Base-by-base conservation (phyloP, 1,284 basidiomycete genomes). In the Sanguinoderma infundibulare region DNA sequence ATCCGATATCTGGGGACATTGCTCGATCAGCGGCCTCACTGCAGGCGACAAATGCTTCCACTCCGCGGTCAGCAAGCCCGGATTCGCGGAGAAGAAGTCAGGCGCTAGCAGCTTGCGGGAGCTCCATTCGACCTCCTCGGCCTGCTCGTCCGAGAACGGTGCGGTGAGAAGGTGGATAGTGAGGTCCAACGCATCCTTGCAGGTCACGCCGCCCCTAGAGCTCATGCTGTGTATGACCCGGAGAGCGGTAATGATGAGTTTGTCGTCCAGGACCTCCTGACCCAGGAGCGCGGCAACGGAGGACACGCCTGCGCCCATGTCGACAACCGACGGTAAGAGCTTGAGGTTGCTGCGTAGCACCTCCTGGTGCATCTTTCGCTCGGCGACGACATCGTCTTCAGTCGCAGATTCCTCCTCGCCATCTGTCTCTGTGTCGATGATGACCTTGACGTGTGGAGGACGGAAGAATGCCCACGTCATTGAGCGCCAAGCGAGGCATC, bases 401-500 rank as follows among this genome's bases (percentile, higher is more conserved):
- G 68, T 67, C 7, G 70, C 67, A 4, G 55, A 60, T 7, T 71
- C 78, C 9, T 65, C 61, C 10, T 70, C 68, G 26, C 62, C 62
- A 26, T 66, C 70, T 9, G 77, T 78, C 40, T 80, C 79, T 10
- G 67, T 40, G 17, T 59, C 57, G 32, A 63, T 20, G 6, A 57
- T 54, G 22, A 70, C 42, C 36, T 65, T 66, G 28, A 67, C 57
- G 12, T 65, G 66, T 0, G 78, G 75, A 1, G 84, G 83, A 55
- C 83, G 85, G 72, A 89, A 80, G 69, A 85, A 90, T 15, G 79
- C 82, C 90, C 90, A 89, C 8, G 79, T 75, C 58, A 89, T 67
- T 55, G 80, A 75, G 5, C 90, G 82, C 89, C 90, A 92, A 10
- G 85, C 75, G 3, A 88, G 69, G 57, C 83, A 84, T 1, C 79